A percentile compares a stretch with the other conserved stretches of the same genome.
phyloP scores from a whole-genome alignment of 371 early-diverging fungal genomes.

The Actinomortierella wolfii region DNA sequence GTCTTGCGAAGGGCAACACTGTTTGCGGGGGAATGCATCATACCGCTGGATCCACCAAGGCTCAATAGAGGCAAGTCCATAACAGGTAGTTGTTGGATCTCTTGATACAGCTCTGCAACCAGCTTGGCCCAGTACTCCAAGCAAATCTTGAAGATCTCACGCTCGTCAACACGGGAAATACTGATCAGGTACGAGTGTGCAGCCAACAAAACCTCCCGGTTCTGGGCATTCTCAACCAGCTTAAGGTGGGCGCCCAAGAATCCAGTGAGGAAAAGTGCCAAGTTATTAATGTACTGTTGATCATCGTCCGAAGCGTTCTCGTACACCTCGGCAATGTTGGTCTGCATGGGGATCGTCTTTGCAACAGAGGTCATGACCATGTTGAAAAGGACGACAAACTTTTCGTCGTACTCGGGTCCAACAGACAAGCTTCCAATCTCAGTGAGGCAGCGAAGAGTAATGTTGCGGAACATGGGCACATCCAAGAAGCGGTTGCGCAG shows the following conservation, averaged over 20 bases:
- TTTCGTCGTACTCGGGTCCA: slow-evolving; percentile 76
- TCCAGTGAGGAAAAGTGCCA: slow-evolving; percentile 86
- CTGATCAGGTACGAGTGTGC: slow-evolving; percentile 91
- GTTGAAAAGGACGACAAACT: slow-evolving; percentile 82
- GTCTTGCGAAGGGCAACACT: slow-evolving; percentile 66
- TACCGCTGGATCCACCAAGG: slow-evolving; percentile 49
- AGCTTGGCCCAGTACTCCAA: slow-evolving; percentile 96
- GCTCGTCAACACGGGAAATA: slow-evolving; percentile 91
- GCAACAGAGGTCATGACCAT: slow-evolving; percentile 75
- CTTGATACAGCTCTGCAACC: slow-evolving; percentile 86
- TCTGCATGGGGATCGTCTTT: slow-evolving; percentile 70
- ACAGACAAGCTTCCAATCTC: slow-evolving; percentile 89
- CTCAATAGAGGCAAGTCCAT: slow-evolving; percentile 52
- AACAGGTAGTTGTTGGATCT: slow-evolving; percentile 66
- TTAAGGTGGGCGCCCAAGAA: slow-evolving; percentile 85
- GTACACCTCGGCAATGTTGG: slow-evolving; percentile 79
- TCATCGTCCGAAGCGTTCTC: slow-evolving; percentile 86
- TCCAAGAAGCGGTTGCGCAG: slow-evolving; percentile 83
- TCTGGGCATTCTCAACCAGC: slow-evolving; percentile 68
- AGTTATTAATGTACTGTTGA: slow-evolving; percentile 89
- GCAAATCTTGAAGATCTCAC: slow-evolving; percentile 97
- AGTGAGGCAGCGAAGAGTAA: slow-evolving; percentile 92
- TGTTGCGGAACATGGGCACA: slow-evolving; percentile 86
- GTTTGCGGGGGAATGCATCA: slow-evolving; percentile 39
- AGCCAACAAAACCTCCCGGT: slow-evolving; percentile 69